Evolutionary conservation across 768 basidiomycete species (phyloP).

Genomic region (Fibroporia radiculosa): DNA sequence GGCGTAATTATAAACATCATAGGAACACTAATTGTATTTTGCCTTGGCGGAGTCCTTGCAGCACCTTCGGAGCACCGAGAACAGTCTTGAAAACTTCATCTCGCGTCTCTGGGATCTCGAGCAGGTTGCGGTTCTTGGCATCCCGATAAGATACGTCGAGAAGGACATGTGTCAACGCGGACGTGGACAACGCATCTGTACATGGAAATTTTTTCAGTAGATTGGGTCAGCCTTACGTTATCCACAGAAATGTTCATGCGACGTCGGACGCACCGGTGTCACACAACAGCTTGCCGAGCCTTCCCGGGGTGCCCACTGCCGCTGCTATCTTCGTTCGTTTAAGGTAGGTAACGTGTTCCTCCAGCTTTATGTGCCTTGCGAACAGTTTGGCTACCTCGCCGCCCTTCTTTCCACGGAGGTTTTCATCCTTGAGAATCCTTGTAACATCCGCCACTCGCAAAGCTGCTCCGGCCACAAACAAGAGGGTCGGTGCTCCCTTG

Average conservation of each 20-base stretch:
- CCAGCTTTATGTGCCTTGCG: conserved; percentile 88
- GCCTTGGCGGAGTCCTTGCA: conserved; percentile 59
- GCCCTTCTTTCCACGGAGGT: conserved; percentile 70
- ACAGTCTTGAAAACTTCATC: conserved; percentile 75
- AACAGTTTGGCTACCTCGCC: conserved; percentile 94
- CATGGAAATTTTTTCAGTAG: background rate
- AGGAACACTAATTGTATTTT: conserved; percentile 79
- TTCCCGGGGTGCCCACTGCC: conserved; percentile 88
- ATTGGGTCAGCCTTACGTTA: background rate
- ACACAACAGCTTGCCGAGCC: conserved; percentile 78
- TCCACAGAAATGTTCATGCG: background rate
- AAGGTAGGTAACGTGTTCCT: conserved; percentile 81
- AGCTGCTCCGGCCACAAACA: conserved; percentile 85
- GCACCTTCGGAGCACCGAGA: conserved; percentile 52
- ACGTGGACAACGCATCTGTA: conserved; percentile 61
- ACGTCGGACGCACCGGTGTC: conserved; percentile 46
- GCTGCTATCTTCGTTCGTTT: conserved; percentile 78
- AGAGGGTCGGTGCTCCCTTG: conserved; percentile 77
- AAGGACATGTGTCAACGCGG: conserved; percentile 78
- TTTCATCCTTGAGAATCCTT: conserved; percentile 60
- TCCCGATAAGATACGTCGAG: conserved; percentile 72
- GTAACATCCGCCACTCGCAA: conserved; percentile 87
- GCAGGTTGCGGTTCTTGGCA: conserved; percentile 62
- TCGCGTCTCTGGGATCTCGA: conserved; percentile 81
- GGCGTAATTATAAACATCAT: conserved; percentile 24